Conservation (phyloP, 805 yeast species). For the Grigorovia humatica region DNA sequence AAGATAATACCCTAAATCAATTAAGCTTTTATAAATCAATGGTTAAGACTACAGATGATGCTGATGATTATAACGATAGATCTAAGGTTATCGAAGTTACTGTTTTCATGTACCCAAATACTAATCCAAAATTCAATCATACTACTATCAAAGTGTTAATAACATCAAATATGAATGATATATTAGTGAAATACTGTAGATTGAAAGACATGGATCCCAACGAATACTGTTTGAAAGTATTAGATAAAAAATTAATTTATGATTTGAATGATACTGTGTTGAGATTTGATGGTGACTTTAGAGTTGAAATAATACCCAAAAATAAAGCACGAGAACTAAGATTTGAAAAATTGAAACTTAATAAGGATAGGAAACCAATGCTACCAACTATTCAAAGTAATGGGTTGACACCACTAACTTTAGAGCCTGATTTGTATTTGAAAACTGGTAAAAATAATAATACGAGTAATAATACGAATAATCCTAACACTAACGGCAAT, state of each 20-base stretch:
- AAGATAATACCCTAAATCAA: constrained; percentile 18
- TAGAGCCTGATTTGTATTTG: constrained; percentile 19
- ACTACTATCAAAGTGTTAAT: constrained; percentile 25
- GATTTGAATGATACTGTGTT: constrained; percentile 34
- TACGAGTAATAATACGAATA: constrained; percentile 13
- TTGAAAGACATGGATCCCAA: constrained; percentile 29
- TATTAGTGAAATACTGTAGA: constrained; percentile 28
- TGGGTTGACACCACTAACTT: constrained; percentile 26
- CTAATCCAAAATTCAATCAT: constrained; percentile 20
- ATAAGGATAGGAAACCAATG: constrained; percentile 19
- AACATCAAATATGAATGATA: constrained; percentile 30
- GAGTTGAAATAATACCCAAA: constrained; percentile 35
- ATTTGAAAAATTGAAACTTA: constrained; percentile 24
- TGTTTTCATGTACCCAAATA: constrained; percentile 29
- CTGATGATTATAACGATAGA: constrained; percentile 14
- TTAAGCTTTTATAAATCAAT: constrained; percentile 31
- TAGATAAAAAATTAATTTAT: constrained; percentile 23
- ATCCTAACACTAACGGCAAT: constrained; percentile 4
- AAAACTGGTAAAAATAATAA: constrained; percentile 8
- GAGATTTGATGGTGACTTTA: constrained; percentile 33
- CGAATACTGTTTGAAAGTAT: constrained; percentile 29
- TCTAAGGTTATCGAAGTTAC: constrained; percentile 24
- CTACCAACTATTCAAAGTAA: constrained; percentile 28
- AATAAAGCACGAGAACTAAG: constrained; percentile 31
- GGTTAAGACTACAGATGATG: constrained; percentile 16